Percentiles rank a stretch among this genome's conserved stretches.
Evolutionary conservation across 352 stramenopile species (phyloP).

Genomic region (Phytopythium aichiense): DNA sequence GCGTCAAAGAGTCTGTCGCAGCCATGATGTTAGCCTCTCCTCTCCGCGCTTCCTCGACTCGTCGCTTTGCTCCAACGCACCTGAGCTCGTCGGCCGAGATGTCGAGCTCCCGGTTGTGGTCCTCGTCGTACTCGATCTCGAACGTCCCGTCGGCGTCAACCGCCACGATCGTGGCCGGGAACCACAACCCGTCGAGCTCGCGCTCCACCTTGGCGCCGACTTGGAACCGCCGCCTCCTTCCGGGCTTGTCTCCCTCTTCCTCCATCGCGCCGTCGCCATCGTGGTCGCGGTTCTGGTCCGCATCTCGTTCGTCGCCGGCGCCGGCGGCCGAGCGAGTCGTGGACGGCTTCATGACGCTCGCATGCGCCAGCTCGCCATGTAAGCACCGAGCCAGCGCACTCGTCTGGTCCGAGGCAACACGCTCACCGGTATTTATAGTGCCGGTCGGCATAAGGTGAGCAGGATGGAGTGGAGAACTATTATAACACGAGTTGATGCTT

Average conservation of each 20-base stretch:
- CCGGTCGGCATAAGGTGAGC: slow-evolving; percentile 2
- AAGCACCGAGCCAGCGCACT: not conserved
- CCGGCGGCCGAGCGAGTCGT: slow-evolving; percentile 11
- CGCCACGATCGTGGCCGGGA: slow-evolving; percentile 55
- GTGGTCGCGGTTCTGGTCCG: slow-evolving; percentile 6
- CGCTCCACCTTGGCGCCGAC: slow-evolving; percentile 55
- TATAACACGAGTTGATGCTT: not conserved
- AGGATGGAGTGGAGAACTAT: not conserved
- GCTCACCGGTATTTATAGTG: slow-evolving; percentile 4
- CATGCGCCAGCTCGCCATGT: slow-evolving; percentile 2
- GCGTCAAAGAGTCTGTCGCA: slow-evolving; percentile 4
- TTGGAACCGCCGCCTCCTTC: slow-evolving; percentile 15
- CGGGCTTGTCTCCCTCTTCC: slow-evolving; percentile 18
- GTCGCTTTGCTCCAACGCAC: not conserved
- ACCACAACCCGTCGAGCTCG: slow-evolving; percentile 76
- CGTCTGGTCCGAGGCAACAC: not conserved
- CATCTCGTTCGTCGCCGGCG: slow-evolving; percentile 13
- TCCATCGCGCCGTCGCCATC: slow-evolving; percentile 1
- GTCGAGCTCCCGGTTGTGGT: slow-evolving; percentile 65
- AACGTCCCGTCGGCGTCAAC: slow-evolving; percentile 48
- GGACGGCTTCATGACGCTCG: slow-evolving; percentile 7
- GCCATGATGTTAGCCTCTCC: not conserved
- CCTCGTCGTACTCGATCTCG: slow-evolving; percentile 79
- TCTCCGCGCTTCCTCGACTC: not conserved
- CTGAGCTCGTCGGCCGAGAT: slow-evolving; percentile 50